These are phyloP conservation scores for Rhynchosporium secalis DNA, from an alignment of 2,329 filamentous ascomycete species.

Conservation along the genomic window DNA sequence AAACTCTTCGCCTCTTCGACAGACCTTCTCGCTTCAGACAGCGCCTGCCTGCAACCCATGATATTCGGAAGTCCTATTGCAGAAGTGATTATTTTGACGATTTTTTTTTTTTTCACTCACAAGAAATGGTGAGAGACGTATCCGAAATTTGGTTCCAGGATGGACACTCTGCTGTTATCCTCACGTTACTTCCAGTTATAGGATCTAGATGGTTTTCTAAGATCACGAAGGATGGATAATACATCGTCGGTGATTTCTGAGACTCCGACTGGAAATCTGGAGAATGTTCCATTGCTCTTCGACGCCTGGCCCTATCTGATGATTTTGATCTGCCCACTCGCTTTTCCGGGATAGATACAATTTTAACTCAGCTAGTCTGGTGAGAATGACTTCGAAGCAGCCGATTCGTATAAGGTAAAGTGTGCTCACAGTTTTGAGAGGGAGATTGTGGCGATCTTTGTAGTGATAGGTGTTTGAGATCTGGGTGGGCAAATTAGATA, in stretches of 20 bases:
- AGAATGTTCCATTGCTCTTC: slow-evolving; percentile 17
- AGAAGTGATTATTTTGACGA: neutral
- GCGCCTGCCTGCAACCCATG: slow-evolving; percentile 3
- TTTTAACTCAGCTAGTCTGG: neutral
- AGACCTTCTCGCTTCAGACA: slow-evolving; percentile 4
- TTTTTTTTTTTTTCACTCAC: neutral
- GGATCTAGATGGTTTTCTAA: neutral
- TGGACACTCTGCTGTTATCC: neutral
- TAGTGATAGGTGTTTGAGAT: neutral
- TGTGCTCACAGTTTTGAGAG: slow-evolving; percentile 16
- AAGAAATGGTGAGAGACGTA: slow-evolving; percentile 4
- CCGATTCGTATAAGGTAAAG: slow-evolving; percentile 22
- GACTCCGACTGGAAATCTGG: neutral
- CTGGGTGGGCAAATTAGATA: neutral
- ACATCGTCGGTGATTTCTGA: slow-evolving; percentile 12
- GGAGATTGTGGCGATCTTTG: neutral
- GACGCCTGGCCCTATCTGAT: neutral
- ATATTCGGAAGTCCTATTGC: slow-evolving; percentile 7
- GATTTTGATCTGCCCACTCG: neutral
- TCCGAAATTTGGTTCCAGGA: neutral
- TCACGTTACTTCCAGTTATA: too few species aligned
- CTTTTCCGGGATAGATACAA: slow-evolving; percentile 10
- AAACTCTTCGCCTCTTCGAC: slow-evolving; percentile 7
- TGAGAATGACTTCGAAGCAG: slow-evolving; percentile 13
- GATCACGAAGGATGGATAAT: slow-evolving; percentile 1